These are phyloP conservation scores for Mycena albidolilacea DNA, from an alignment of 768 basidiomycete species.

Conservation along the genomic window DNA sequence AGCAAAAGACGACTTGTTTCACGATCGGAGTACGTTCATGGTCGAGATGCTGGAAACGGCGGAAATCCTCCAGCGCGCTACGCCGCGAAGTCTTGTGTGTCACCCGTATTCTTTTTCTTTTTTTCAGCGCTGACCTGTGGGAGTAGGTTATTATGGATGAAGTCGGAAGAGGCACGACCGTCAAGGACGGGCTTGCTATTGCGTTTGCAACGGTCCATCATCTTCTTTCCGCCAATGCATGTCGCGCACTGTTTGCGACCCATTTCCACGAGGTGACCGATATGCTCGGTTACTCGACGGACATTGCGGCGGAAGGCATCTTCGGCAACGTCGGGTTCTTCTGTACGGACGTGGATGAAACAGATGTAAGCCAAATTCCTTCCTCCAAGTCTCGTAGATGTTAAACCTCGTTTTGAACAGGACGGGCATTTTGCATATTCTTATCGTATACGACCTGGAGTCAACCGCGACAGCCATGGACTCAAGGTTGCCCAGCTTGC, in stretches of 20 bases:
- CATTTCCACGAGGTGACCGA: conserved; percentile 96
- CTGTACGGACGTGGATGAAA: conserved; percentile 90
- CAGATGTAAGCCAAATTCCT: conserved; percentile 64
- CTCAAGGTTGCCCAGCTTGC: conserved; percentile 91
- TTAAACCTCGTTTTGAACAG: conserved; percentile 54
- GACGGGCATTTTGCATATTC: conserved; percentile 87
- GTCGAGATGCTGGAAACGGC: conserved; percentile 98
- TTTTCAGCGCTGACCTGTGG: conserved; percentile 8
- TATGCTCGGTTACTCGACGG: conserved; percentile 77
- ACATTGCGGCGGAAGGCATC: conserved; percentile 57
- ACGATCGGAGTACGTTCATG: conserved; percentile 97
- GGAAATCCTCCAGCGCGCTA: conserved; percentile 89
- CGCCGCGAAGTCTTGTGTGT: conserved; percentile 84
- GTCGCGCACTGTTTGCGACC: conserved; percentile 96
- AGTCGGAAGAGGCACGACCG: conserved; percentile 96
- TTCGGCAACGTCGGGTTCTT: conserved; percentile 84
- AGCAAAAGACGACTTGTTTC: conserved; percentile 94
- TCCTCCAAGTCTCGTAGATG: conserved; percentile 1
- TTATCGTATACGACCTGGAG: conserved; percentile 83
- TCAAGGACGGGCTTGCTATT: conserved; percentile 92
- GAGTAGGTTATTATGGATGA: conserved; percentile 98
- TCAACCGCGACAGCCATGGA: conserved; percentile 93
- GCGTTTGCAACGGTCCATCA: conserved; percentile 94
- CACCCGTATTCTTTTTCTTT: background rate
- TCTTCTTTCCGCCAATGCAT: conserved; percentile 77